phyloP scores from a whole-genome alignment of 257 asterid genomes.

The Perilla frutescens region DNA sequence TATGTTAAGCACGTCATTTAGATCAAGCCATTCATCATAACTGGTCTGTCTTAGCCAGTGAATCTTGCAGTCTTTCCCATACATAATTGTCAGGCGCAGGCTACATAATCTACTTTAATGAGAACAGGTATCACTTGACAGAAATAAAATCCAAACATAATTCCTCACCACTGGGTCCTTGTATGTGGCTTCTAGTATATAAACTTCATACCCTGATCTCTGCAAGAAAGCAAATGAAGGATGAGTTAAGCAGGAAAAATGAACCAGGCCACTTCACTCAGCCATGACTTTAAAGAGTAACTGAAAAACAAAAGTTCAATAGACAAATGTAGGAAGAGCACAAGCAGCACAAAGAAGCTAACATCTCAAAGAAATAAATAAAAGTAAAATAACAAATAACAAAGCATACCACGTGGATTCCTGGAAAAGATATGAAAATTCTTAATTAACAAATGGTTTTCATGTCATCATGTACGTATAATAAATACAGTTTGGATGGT shows the following conservation, averaged over 20 bases:
- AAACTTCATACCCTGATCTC: slow-evolving; percentile 98
- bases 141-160: slow-evolving; percentile 27
- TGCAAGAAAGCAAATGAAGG: slow-evolving; percentile 52
- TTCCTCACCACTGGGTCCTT: slow-evolving; percentile 88
- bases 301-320: slow-evolving; percentile 26
- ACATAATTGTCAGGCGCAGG: not conserved
- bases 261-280: slow-evolving; percentile 26
- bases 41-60: slow-evolving; percentile 7
- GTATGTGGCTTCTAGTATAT: slow-evolving; percentile 90
- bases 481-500: not conserved
- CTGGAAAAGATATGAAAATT: slow-evolving; percentile 13
- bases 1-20: slow-evolving; percentile 13
- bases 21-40: slow-evolving; percentile 1
- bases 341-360: slow-evolving; percentile 30
- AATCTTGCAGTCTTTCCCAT: slow-evolving; percentile 12
- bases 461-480: slow-evolving; percentile 10
- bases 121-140: slow-evolving; percentile 8
- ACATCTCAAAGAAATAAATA: not conserved
- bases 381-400: not conserved
- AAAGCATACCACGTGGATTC: slow-evolving; percentile 6
- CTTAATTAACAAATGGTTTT: slow-evolving; percentile 17
- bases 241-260: slow-evolving; percentile 34
- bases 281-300: slow-evolving; percentile 22
- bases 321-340: slow-evolving; percentile 25
- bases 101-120: slow-evolving; percentile 11